phyloP scores from a whole-genome alignment of 2,329 filamentous ascomycete genomes.

The Neonectria magnoliae region DNA sequence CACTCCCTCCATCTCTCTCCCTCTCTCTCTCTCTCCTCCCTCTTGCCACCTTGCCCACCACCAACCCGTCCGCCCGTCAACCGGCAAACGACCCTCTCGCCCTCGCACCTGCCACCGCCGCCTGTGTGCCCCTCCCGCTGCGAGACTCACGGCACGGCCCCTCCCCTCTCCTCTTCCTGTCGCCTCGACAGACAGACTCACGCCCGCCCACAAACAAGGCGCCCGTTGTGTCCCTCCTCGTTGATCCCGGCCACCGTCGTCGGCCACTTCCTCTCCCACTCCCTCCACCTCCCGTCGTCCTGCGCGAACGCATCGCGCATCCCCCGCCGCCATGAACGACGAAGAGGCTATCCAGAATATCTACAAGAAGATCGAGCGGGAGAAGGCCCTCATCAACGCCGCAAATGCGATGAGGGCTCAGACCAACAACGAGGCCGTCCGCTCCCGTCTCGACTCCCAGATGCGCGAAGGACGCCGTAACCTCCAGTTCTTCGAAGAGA shows the following conservation, averaged over 20 bases:
- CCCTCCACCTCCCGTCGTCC: conserved; percentile 39
- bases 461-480: conserved; percentile 94
- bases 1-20: conserved; percentile 6
- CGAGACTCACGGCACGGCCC: conserved; percentile 19
- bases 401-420: conserved; percentile 95
- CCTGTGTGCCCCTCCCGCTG: conserved; percentile 21
- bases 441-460: conserved; percentile 89
- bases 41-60: conserved; percentile 23
- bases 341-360: conserved; percentile 79
- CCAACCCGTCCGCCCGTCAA: conserved; percentile 1
- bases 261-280: conserved; percentile 20
- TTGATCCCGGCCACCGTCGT: conserved; percentile 29
- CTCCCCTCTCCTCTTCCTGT: conserved; percentile 12
- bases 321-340: conserved; percentile 67
- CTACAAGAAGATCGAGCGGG: conserved; percentile 96
- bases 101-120: conserved; percentile 11
- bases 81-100: conserved; percentile 8
- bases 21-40: conserved; percentile 21
- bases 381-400: conserved; percentile 93
- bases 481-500: conserved; percentile 94
- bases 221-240: conserved; percentile 21
- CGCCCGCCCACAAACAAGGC: conserved; percentile 26
- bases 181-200: conserved; percentile 26
- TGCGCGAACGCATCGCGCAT: conserved; percentile 53
- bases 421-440: conserved; percentile 91